Evolutionary conservation across 2,329 filamentous ascomycete species (phyloP).

Genomic region (Aureobasidium namibiae): DNA sequence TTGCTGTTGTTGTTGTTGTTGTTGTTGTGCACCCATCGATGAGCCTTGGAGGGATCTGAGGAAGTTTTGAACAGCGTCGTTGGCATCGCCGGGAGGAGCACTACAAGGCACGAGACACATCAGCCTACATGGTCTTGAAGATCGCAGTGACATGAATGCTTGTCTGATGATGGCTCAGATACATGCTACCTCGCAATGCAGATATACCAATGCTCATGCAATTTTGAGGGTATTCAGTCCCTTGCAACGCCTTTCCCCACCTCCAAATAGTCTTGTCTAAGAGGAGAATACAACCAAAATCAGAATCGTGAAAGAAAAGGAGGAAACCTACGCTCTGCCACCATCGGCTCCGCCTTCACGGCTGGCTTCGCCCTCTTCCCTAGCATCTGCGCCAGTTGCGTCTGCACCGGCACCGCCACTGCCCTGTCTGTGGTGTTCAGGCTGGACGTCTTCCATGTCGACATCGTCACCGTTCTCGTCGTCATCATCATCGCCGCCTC

Average conservation of each 20-base stretch:
- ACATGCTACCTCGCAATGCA: conserved; percentile 12
- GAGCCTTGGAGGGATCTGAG: conserved; percentile 68
- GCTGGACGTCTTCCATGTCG: conserved; percentile 74
- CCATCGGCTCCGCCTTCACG: conserved; percentile 93
- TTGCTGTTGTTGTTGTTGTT: too few species aligned
- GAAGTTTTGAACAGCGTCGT: conserved; percentile 77
- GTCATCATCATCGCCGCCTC: conserved; percentile 48
- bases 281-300: not conserved
- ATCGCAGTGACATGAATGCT: not conserved
- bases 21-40: conserved; percentile 21
- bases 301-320: not conserved
- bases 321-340: conserved; percentile 94
- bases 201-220: not conserved
- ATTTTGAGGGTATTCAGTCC: not conserved
- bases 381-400: conserved; percentile 83
- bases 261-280: not conserved
- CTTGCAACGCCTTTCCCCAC: conserved; percentile 2
- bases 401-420: conserved; percentile 76
- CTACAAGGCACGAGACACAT: conserved; percentile 34
- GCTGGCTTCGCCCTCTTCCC: conserved; percentile 79
- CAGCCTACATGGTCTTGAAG: not conserved
- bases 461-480: conserved; percentile 49
- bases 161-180: conserved; percentile 11
- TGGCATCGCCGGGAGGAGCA: conserved; percentile 56
- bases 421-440: conserved; percentile 50